Percentiles rank a stretch among this genome's conserved stretches.
Conservation (phyloP, 148 eudicot species). For the Chenopodium album region DNA sequence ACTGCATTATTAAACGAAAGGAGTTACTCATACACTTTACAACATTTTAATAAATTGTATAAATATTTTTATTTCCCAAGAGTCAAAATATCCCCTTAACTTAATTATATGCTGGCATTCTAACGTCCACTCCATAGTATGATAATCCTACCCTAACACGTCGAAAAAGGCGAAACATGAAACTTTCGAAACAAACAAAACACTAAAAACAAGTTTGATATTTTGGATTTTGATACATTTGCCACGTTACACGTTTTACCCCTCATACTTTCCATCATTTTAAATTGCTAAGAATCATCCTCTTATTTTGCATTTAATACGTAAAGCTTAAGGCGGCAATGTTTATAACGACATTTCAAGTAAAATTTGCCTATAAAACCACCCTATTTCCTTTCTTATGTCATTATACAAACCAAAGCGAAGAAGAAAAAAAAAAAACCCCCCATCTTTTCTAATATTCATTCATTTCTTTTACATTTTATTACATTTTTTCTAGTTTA, state of each 20-base stretch:
- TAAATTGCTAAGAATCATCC: neutral
- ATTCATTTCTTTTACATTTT: neutral
- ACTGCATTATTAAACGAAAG: too few relatives aligned
- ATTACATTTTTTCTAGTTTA: too few relatives aligned
- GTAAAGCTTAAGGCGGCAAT: neutral
- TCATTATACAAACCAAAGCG: too few relatives aligned
- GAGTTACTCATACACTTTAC: too few relatives aligned
- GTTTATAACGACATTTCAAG: conserved; percentile 1
- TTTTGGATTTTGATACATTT: neutral
- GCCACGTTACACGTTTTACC: neutral
- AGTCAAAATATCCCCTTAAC: too few relatives aligned
- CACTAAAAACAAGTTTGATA: neutral
- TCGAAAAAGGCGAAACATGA: neutral
- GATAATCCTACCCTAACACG: neutral
- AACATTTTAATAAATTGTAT: too few relatives aligned
- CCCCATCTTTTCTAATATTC: neutral
- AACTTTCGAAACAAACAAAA: neutral
- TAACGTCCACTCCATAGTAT: too few relatives aligned
- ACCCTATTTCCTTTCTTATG: neutral
- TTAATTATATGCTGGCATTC: too few relatives aligned
- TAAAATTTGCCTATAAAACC: neutral
- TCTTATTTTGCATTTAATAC: neutral
- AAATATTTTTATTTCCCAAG: too few relatives aligned
- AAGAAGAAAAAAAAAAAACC: neutral
- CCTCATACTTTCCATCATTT: neutral